Evolutionary conservation across 768 basidiomycete species (phyloP), one percentile per base, ranked within the genome.

Genomic region (Paxillus involutus): DNA sequence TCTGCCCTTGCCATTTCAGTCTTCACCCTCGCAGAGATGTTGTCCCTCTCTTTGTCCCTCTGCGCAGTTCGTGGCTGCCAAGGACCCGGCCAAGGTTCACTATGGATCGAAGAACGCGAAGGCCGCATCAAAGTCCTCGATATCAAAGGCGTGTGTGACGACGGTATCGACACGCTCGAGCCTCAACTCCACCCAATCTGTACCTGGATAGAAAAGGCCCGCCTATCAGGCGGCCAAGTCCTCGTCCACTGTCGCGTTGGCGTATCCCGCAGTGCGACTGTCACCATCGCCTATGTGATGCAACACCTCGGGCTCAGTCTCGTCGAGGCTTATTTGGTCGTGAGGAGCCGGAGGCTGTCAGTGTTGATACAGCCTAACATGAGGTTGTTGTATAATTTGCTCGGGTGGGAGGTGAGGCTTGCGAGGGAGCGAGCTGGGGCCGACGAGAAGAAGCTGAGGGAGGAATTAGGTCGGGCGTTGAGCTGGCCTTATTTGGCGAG

Each of bases 171-270:
- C 71, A 92, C 91, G 29, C 81, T 98, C 29, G 87, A 92, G 63
- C 92, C 91, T 6, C 88, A 94, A 70, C 80, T 98, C 32, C 85
- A 85, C 55, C 86, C 88, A 3, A 90, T 96, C 40, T 93, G 93
- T 65, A 88, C 86, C 44, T 98, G 94, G 91, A 98, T 98, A 61
- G 93, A 96, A 63, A 79, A 82, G 47, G 96, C 94, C 41, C 76
- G 92, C 39, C 70, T 74, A 33, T 81, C 85, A 47, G 94, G 95
- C 7, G 96, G 96, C 3, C 89, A 90, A 65, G 88, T 96, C 33
- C 78, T 98, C 48, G 94, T 98, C 8, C 96, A 98, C 71, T 98
- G 96, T 71, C 82, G 94, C n/a, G 96, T 98, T n/a, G 96, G 96
- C n/a, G 96, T 98, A 41, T 91, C 89, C 42, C 76, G 96, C 56